Evolutionary conservation across 257 asterid genomes (phyloP).

Genomic region (Haberlea rhodopensis): DNA sequence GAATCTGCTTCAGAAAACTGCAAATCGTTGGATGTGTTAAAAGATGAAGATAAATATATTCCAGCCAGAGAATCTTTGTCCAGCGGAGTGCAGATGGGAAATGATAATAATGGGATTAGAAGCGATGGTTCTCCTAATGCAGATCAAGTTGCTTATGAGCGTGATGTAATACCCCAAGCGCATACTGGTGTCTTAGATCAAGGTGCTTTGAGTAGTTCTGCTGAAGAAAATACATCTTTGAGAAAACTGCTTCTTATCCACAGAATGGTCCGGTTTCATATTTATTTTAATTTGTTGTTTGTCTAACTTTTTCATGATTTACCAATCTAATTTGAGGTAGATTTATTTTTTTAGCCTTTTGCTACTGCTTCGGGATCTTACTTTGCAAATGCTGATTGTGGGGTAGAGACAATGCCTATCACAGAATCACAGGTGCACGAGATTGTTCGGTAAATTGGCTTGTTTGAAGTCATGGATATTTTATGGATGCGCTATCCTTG

Average conservation of each 20-base stretch:
- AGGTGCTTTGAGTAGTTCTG: slow-evolving; percentile 23
- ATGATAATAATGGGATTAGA: slow-evolving; percentile 35
- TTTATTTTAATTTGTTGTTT: slow-evolving; percentile 19
- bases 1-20: slow-evolving; percentile 30
- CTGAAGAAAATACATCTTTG: slow-evolving; percentile 32
- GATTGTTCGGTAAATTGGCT: slow-evolving; percentile 18
- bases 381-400: no score
- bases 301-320: slow-evolving; percentile 21
- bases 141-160: slow-evolving; percentile 29
- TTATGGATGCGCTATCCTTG: not conserved
- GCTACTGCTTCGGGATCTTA: no score
- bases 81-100: slow-evolving; percentile 27
- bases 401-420: slow-evolving; percentile 29
- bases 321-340: no score
- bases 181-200: slow-evolving; percentile 39
- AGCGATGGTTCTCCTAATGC: slow-evolving; percentile 33
- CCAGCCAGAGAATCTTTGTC: slow-evolving; percentile 38
- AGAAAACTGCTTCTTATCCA: slow-evolving; percentile 41
- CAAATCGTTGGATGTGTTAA: slow-evolving; percentile 33
- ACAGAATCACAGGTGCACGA: slow-evolving; percentile 54
- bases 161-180: slow-evolving; percentile 29
- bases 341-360: no score
- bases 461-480: slow-evolving; percentile 18
- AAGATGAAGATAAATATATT: slow-evolving; percentile 32
- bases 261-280: slow-evolving; percentile 21